Percentiles rank a stretch among this genome's conserved stretches.
phyloP scores from a whole-genome alignment of 164 flowering plant species.

The Dillenia turbinata region DNA sequence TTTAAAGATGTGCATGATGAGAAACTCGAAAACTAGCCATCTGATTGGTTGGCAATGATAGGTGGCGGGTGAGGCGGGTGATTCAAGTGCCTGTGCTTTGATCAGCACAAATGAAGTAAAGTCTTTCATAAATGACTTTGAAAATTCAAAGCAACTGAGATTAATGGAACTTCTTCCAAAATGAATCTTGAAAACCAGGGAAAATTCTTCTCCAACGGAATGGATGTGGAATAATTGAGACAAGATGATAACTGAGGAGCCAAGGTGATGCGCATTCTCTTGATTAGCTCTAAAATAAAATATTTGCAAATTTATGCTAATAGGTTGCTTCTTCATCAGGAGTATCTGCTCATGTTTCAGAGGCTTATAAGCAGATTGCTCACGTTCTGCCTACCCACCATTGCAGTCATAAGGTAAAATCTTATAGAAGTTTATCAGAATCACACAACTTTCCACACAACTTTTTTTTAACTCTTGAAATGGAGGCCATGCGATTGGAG shows the following conservation, averaged over 20 bases:
- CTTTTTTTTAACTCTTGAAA: neutral
- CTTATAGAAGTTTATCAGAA: neutral
- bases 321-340: neutral
- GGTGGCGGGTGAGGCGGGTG: constrained; percentile 1
- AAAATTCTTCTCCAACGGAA: constrained; percentile 12
- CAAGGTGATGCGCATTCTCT: no score
- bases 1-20: no score
- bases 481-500: constrained; percentile 12
- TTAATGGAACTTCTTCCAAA: neutral
- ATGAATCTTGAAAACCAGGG: constrained; percentile 2
- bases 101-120: constrained; percentile 9
- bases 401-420: constrained; percentile 11
- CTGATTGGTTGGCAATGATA: no score
- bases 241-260: neutral
- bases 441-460: no score
- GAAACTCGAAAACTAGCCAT: no score
- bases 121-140: no score
- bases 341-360: constrained; percentile 9
- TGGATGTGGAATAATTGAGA: constrained; percentile 8
- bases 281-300: no score
- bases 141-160: no score
- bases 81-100: constrained; percentile 11
- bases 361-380: constrained; percentile 6
- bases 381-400: constrained; percentile 8
- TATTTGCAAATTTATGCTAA: neutral